Base-by-base conservation (phyloP, 1,284 basidiomycete genomes). In the Jaminaea rosea region DNA sequence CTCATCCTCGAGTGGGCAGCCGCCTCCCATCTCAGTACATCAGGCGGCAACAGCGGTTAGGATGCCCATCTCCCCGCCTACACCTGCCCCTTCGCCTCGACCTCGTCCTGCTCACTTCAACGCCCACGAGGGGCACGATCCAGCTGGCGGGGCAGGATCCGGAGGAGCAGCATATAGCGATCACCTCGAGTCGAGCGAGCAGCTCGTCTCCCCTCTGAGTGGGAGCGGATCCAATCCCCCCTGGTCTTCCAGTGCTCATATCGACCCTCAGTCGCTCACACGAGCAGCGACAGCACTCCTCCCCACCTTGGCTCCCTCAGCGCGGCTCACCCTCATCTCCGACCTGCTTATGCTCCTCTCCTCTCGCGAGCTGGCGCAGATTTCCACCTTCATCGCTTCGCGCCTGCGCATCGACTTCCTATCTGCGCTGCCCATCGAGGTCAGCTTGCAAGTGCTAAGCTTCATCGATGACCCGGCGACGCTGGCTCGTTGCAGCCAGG, bases 391-490 rank as follows among this genome's bases (percentile, higher is more conserved):
- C 49, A 85, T 96, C 71, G 79, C 83, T 0, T 87, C 89, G 0
- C 80, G 86, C 27, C 82, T 96, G 61, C 86, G 87, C 68, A 83
- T 88, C 5, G 91, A 97, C 73, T 92, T 93, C 71, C 78, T 96
- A 23, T 77, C 79, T 4, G 83, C 85, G 26, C 78, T 97, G 1
- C 93, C 93, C 0, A 77, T 83, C 15, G 93, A 98, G 74, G 79
- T 98, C 28, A 81, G 84, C 0, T 76, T 94, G 24, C 83, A 90
- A 67, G 82, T 93, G 49, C 79, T 97, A 47, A 77, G 79, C 62
- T 93, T 85, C 73, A 79, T 97, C 46, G 84, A 92, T 59, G 86
- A 91, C 45, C 85, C 88, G 0, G 77, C 78, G 44, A 85, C 87
- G 0, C 82, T 97, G 4, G 79, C 83, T 0, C 77, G 86, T 6